phyloP scores from a whole-genome alignment of 495 filamentous ascomycete genomes.

The Penicillium pancosmium region DNA sequence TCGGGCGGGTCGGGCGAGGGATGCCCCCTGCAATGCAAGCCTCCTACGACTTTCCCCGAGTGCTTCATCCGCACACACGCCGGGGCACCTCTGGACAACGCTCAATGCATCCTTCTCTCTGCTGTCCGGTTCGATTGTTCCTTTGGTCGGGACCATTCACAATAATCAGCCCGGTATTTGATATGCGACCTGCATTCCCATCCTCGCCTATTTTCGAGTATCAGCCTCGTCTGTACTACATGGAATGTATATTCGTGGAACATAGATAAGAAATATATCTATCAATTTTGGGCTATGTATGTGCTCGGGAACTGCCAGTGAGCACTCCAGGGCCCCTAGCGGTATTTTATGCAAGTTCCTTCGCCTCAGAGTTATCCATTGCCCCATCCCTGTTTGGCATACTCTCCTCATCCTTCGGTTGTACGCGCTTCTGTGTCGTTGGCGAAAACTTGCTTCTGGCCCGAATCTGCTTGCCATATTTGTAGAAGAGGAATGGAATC shows the following conservation, averaged over 20 bases:
- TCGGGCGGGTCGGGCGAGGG: background rate
- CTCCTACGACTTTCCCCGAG: background rate
- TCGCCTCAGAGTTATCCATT: background rate
- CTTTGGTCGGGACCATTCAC: background rate
- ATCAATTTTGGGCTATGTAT: background rate
- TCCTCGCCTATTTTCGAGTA: background rate
- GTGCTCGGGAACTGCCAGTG: too few relatives aligned
- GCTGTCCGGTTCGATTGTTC: background rate
- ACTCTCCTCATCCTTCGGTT: background rate
- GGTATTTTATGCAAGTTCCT: background rate
- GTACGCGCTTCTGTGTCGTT: conserved; percentile 7
- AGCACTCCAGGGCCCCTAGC: too few relatives aligned
- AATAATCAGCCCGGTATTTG: background rate
- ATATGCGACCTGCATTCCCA: background rate
- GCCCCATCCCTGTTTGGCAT: background rate
- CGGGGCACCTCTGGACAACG: too few relatives aligned
- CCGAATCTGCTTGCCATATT: conserved; percentile 50
- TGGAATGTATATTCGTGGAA: background rate
- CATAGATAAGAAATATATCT: background rate
- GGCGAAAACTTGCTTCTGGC: conserved; percentile 42
- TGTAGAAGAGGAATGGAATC: conserved; percentile 56
- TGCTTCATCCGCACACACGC: too few relatives aligned
- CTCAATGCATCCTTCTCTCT: background rate
- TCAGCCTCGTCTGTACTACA: background rate
- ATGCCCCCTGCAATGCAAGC: background rate